Evolutionary conservation across 2,329 filamentous ascomycete genomes (phyloP).

Genomic region (Fusarium subtropicale): DNA sequence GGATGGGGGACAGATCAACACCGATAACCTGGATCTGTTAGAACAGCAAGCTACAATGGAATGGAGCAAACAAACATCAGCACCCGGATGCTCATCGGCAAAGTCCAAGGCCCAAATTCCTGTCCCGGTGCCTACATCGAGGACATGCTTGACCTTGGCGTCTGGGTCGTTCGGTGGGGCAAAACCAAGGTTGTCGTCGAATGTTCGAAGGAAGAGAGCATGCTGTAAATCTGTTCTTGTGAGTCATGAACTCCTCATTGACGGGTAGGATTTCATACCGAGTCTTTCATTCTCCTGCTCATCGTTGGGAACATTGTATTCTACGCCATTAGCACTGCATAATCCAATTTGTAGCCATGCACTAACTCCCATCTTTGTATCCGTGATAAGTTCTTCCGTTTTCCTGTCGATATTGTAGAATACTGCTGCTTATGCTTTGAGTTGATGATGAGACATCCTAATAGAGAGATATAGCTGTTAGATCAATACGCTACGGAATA

Average conservation of each 20-base stretch:
- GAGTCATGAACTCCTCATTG: accelerated
- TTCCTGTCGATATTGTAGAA: slow-evolving; percentile 26
- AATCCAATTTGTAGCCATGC: accelerated
- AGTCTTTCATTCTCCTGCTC: slow-evolving; percentile 30
- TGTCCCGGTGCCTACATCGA: slow-evolving; percentile 25
- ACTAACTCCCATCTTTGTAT: slow-evolving; percentile 32
- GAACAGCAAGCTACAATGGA: accelerated
- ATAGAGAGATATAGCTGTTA: not conserved
- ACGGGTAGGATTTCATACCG: not conserved
- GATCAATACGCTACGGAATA: accelerated
- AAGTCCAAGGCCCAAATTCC: slow-evolving; percentile 27
- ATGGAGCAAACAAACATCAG: not conserved
- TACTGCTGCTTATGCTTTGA: slow-evolving; percentile 19
- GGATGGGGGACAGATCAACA: slow-evolving; percentile 11
- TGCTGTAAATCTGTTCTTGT: slow-evolving; percentile 15
- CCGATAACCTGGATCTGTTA: not conserved
- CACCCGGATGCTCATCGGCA: slow-evolving; percentile 22
- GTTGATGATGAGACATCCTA: slow-evolving; percentile 13
- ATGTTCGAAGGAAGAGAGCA: slow-evolving; percentile 21
- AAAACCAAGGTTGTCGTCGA: slow-evolving; percentile 16
- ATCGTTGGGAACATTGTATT: slow-evolving; percentile 29
- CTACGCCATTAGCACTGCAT: not conserved
- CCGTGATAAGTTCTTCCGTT: slow-evolving; percentile 26
- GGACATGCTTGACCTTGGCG: slow-evolving; percentile 12
- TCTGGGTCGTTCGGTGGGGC: not conserved